phyloP scores from a whole-genome alignment of 2,329 filamentous ascomycete species.

The Diaporthe citrichinensis region DNA sequence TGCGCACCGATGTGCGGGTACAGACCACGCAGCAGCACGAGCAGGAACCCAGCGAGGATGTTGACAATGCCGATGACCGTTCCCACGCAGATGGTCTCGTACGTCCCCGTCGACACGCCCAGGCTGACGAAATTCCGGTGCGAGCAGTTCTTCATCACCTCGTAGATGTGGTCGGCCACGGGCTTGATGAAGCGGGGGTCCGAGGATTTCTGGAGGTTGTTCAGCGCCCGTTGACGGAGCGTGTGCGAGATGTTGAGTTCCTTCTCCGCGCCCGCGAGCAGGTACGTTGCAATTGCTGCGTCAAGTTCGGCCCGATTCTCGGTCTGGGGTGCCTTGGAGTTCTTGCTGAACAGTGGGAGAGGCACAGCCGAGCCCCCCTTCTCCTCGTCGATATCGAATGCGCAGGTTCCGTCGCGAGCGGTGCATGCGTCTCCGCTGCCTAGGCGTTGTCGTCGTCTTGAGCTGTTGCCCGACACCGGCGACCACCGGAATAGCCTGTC shows the following conservation, averaged over 20 bases:
- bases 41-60: slow-evolving; percentile 56
- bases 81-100: slow-evolving; percentile 63
- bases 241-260: slow-evolving; percentile 62
- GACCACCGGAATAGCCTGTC: slow-evolving; percentile 15
- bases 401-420: slow-evolving; percentile 4
- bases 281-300: slow-evolving; percentile 57
- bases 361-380: slow-evolving; percentile 19
- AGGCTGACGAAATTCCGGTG: slow-evolving; percentile 66
- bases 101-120: slow-evolving; percentile 66
- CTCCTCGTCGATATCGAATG: slow-evolving; percentile 25
- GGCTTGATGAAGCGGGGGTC: slow-evolving; percentile 58
- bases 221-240: slow-evolving; percentile 57
- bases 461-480: not conserved
- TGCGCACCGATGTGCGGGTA: slow-evolving; percentile 55
- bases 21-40: slow-evolving; percentile 57
- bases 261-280: slow-evolving; percentile 58
- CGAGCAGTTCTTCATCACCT: slow-evolving; percentile 62
- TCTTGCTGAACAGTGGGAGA: not conserved
- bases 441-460: not conserved
- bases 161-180: slow-evolving; percentile 62
- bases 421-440: not conserved
- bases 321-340: slow-evolving; percentile 1
- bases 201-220: slow-evolving; percentile 52
- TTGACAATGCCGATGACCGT: slow-evolving; percentile 59
- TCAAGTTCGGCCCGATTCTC: slow-evolving; percentile 51